phyloP scores from a whole-genome alignment of 208 protist species.

The Trypanosoma theileri region DNA sequence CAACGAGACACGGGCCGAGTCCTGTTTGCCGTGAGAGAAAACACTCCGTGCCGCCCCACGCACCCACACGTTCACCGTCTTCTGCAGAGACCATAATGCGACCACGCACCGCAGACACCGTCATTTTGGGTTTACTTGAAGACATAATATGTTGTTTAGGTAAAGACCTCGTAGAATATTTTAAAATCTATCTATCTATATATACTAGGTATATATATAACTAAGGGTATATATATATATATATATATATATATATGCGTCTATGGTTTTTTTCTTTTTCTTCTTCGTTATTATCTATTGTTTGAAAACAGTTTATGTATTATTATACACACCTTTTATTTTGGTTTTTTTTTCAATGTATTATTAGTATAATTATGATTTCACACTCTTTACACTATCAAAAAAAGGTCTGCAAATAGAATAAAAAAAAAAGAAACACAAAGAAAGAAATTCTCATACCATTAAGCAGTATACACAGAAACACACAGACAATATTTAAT shows the following conservation, averaged over 20 bases:
- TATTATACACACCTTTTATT: not conserved
- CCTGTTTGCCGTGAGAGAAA: slow-evolving; percentile 71
- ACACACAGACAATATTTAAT: too few species aligned
- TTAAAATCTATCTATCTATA: too few species aligned
- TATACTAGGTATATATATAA: too few species aligned
- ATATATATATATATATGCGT: slow-evolving; percentile 1
- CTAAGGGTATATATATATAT: slow-evolving; percentile 1
- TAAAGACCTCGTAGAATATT: too few species aligned
- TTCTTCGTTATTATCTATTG: not conserved
- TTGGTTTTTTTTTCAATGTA: too few species aligned
- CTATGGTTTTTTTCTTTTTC: not conserved
- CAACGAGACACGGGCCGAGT: slow-evolving; percentile 78
- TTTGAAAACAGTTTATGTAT: not conserved
- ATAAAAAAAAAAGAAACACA: too few species aligned
- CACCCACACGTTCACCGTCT: slow-evolving; percentile 67
- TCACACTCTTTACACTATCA: too few species aligned
- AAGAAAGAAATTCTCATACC: too few species aligned
- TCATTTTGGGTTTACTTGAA: slow-evolving; percentile 53
- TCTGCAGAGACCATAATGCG: slow-evolving; percentile 54
- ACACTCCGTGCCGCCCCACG: slow-evolving; percentile 86
- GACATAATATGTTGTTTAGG: slow-evolving; percentile 4
- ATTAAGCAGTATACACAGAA: too few species aligned
- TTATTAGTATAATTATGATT: too few species aligned
- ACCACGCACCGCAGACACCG: slow-evolving; percentile 56
- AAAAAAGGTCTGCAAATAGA: too few species aligned